Conservation (phyloP, 2,329 filamentous ascomycete species). For the Ophiobolus disseminans region DNA sequence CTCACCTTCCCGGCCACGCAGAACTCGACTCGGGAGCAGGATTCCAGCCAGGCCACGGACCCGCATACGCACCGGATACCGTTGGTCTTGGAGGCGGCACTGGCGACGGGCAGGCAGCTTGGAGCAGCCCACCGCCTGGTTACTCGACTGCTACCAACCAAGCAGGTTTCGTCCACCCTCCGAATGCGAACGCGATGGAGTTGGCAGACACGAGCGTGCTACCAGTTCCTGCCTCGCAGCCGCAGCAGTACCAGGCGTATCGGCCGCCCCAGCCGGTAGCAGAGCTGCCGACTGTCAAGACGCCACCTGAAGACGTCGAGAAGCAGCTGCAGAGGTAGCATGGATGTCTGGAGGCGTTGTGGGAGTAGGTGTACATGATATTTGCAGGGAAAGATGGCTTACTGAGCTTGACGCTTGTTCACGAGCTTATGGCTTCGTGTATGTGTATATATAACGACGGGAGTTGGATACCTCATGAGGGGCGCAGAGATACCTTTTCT, state of each 20-base stretch:
- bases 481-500: constrained; percentile 11
- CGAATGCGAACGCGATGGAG: constrained; percentile 19
- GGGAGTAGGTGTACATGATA: constrained; percentile 5
- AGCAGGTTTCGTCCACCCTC: constrained; percentile 11
- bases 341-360: neutral
- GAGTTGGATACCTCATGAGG: neutral
- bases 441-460: constrained; percentile 12
- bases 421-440: too few relatives aligned
- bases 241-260: constrained; percentile 35
- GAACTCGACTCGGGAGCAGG: constrained; percentile 39
- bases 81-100: constrained; percentile 43
- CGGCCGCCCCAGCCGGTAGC: constrained; percentile 27
- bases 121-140: constrained; percentile 38
- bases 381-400: neutral
- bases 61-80: constrained; percentile 35
- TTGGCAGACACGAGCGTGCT: constrained; percentile 26
- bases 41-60: constrained; percentile 31
- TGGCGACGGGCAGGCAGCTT: constrained; percentile 23
- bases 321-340: constrained; percentile 19
- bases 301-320: constrained; percentile 33
- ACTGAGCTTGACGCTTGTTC: too few relatives aligned
- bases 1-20: constrained; percentile 35
- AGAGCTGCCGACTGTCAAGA: constrained; percentile 26
- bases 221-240: constrained; percentile 21
- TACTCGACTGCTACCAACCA: constrained; percentile 36